Evolutionary conservation across 1,139 yeast genomes (phyloP).

Genomic region (Yarrowia galli): DNA sequence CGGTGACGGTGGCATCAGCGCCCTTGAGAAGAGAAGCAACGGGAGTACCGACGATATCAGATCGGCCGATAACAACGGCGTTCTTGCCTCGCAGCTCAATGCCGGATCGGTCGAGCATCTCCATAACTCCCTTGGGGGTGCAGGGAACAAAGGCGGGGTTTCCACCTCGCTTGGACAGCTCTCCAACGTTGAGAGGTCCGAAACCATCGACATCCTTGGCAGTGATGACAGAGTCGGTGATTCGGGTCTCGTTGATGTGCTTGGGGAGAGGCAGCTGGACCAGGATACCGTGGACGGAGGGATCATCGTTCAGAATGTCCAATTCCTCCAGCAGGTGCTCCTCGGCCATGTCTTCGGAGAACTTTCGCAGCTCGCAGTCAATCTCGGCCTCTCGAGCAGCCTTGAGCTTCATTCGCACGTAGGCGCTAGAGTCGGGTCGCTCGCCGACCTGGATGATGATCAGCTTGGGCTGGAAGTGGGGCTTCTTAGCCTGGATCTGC

Average conservation of each 20-base stretch:
- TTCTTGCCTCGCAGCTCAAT: conserved; percentile 74
- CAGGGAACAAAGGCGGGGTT: conserved; percentile 88
- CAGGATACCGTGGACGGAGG: conserved; percentile 81
- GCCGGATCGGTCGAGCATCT: conserved; percentile 68
- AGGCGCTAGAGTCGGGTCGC: conserved; percentile 91
- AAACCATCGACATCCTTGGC: conserved; percentile 97
- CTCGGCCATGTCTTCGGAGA: conserved; percentile 62
- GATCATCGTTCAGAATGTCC: conserved; percentile 67
- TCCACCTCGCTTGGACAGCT: conserved; percentile 88
- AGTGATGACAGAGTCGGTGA: conserved; percentile 78
- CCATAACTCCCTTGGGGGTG: conserved; percentile 94
- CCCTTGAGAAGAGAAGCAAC: conserved; percentile 81
- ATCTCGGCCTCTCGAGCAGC: conserved; percentile 88
- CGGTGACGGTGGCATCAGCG: conserved; percentile 86
- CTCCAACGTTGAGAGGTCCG: conserved; percentile 89
- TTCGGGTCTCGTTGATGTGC: conserved; percentile 76
- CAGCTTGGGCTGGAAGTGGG: conserved; percentile 76
- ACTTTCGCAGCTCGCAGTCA: conserved; percentile 68
- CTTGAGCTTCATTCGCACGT: conserved; percentile 91
- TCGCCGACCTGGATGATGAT: conserved; percentile 89
- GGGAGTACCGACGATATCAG: conserved; percentile 96
- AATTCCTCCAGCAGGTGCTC: conserved; percentile 62
- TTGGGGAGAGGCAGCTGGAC: conserved; percentile 91
- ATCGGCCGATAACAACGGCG: conserved; percentile 96
- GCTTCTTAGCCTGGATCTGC: conserved; percentile 60